These are phyloP conservation scores for Zygosaccharomyces pseudorouxii DNA, from an alignment of 805 yeast genomes.

Conservation along the genomic window DNA sequence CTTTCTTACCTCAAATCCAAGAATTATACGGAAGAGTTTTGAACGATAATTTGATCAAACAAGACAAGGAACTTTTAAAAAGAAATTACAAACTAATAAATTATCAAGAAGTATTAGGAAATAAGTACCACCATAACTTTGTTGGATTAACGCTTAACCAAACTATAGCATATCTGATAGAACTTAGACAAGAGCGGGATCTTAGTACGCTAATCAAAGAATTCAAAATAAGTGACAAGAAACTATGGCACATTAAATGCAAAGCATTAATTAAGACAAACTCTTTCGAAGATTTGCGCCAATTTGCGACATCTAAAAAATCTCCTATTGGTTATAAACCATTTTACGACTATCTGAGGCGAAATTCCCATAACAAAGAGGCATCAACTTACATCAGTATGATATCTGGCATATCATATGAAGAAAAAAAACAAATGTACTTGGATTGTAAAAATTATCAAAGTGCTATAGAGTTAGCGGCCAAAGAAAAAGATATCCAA, in stretches of 20 bases:
- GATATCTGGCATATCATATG: constrained; percentile 43
- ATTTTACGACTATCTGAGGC: constrained; percentile 51
- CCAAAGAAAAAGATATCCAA: constrained; percentile 26
- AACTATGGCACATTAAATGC: constrained; percentile 51
- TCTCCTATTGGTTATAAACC: constrained; percentile 72
- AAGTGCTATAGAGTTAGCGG: constrained; percentile 39
- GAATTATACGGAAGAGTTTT: constrained; percentile 28
- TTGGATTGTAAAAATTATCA: constrained; percentile 48
- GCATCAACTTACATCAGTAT: constrained; percentile 57
- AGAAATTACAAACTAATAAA: constrained; percentile 43
- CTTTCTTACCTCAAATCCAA: constrained; percentile 34
- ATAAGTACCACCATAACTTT: constrained; percentile 40
- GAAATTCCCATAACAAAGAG: constrained; percentile 51
- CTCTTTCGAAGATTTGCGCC: constrained; percentile 53
- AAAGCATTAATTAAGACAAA: constrained; percentile 43
- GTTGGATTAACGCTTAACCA: constrained; percentile 43
- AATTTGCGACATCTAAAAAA: constrained; percentile 47
- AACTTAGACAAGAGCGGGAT: constrained; percentile 44
- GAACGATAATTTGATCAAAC: constrained; percentile 17
- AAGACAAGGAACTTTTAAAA: constrained; percentile 31
- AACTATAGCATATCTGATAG: constrained; percentile 44
- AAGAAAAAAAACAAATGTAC: constrained; percentile 47
- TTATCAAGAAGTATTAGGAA: constrained; percentile 43
- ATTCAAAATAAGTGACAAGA: constrained; percentile 53
- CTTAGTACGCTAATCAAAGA: constrained; percentile 48